These are phyloP conservation scores for Harrya chromipes DNA, from an alignment of 768 basidiomycete genomes.

Conservation along the genomic window DNA sequence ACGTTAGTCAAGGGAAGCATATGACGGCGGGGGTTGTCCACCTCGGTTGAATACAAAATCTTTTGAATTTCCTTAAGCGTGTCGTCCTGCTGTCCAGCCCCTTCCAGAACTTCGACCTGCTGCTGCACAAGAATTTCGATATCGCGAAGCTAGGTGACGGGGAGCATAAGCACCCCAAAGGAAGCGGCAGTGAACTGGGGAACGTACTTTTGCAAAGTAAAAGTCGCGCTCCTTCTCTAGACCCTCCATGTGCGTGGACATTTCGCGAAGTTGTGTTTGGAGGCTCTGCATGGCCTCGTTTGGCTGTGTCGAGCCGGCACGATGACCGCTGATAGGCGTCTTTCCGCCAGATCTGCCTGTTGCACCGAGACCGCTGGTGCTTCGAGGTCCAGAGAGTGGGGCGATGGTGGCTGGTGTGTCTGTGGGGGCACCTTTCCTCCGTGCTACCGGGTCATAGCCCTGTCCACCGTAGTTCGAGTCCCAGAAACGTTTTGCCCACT, in stretches of 20 bases:
- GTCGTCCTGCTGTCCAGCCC: slow-evolving; percentile 52
- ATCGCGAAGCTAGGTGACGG: slow-evolving; percentile 73
- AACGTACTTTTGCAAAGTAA: slow-evolving; percentile 91
- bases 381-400: slow-evolving; percentile 48
- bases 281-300: slow-evolving; percentile 66
- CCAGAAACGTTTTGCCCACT: slow-evolving; percentile 98
- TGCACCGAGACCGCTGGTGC: slow-evolving; percentile 36
- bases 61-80: slow-evolving; percentile 79
- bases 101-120: slow-evolving; percentile 62
- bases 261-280: slow-evolving; percentile 76
- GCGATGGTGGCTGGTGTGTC: slow-evolving; percentile 79
- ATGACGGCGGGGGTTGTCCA: slow-evolving; percentile 33
- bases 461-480: slow-evolving; percentile 87
- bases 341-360: slow-evolving; percentile 58
- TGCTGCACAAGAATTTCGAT: slow-evolving; percentile 93
- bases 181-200: slow-evolving; percentile 3
- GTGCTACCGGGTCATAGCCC: slow-evolving; percentile 79
- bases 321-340: slow-evolving; percentile 68
- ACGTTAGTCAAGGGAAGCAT: slow-evolving; percentile 7
- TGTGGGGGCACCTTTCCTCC: slow-evolving; percentile 73
- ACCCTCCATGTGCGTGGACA: slow-evolving; percentile 79
- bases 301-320: slow-evolving; percentile 62
- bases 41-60: slow-evolving; percentile 95
- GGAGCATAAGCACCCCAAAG: background rate
- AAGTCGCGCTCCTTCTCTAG: slow-evolving; percentile 98